Percentiles rank a stretch among this genome's conserved stretches.
Conservation (phyloP, 441 rosid genomes). For the Gossypium schwendimanii region DNA sequence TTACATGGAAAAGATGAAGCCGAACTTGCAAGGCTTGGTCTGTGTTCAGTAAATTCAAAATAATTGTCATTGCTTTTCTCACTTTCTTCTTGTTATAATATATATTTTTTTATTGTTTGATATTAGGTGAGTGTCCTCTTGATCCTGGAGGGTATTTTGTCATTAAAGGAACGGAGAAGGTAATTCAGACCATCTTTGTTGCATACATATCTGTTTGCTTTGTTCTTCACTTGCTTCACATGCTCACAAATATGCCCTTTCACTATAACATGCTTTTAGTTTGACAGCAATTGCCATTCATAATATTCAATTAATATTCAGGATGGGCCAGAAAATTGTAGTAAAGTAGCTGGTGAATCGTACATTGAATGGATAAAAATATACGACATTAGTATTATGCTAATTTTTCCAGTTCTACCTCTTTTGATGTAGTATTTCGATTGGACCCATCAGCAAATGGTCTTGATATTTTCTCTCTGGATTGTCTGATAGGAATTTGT, state of each 20-base stretch:
- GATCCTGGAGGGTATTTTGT: slow-evolving; percentile 97
- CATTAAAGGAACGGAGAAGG: slow-evolving; percentile 91
- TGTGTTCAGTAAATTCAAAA: slow-evolving; percentile 24
- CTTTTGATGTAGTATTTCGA: not conserved
- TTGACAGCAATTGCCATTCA: not conserved
- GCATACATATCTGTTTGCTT: not conserved
- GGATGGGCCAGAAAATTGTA: not conserved
- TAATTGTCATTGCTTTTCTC: slow-evolving; percentile 2
- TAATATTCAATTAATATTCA: not conserved
- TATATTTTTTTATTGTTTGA: slow-evolving; percentile 18
- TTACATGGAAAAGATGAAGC: slow-evolving; percentile 78
- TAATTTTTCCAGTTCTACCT: not conserved
- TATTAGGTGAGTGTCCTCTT: slow-evolving; percentile 88
- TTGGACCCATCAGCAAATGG: not conserved
- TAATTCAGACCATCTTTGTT: slow-evolving; percentile 12
- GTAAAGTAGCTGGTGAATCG: not conserved
- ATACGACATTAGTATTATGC: not conserved
- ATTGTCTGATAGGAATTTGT: not conserved
- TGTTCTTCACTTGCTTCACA: slow-evolving; percentile 2
- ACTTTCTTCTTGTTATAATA: slow-evolving; percentile 3
- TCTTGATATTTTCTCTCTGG: not conserved
- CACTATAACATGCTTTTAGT: not conserved
- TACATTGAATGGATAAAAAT: not conserved
- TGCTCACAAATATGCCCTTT: not conserved
- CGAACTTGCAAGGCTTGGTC: slow-evolving; percentile 86